A percentile compares a stretch with the other conserved stretches of the same genome.
phyloP scores from a whole-genome alignment of 257 asterid genomes.

The Oldenlandia corymbosa region DNA sequence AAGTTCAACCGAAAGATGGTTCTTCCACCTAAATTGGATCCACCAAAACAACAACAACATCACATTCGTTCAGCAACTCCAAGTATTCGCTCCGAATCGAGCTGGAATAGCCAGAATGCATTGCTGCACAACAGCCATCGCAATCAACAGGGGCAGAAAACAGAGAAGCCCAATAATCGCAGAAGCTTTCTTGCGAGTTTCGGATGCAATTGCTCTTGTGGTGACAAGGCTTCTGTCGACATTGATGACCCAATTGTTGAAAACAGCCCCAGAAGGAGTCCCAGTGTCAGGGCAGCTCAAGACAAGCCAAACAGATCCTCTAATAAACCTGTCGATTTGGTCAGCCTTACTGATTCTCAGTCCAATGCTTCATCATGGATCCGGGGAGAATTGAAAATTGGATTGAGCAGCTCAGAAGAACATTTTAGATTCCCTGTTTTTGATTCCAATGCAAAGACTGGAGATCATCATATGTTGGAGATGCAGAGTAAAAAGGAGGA shows the following conservation, averaged over 20 bases:
- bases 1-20: slow-evolving; percentile 25
- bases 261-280: slow-evolving; percentile 18
- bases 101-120: slow-evolving; percentile 51
- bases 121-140: slow-evolving; percentile 33
- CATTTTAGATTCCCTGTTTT: slow-evolving; percentile 24
- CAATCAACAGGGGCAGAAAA: slow-evolving; percentile 31
- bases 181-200: slow-evolving; percentile 52
- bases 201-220: slow-evolving; percentile 58
- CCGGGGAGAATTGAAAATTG: slow-evolving; percentile 18
- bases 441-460: slow-evolving; percentile 19
- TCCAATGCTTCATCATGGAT: slow-evolving; percentile 12
- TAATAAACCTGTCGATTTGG: slow-evolving; percentile 5
- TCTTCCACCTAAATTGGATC: slow-evolving; percentile 22
- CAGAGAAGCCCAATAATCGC: slow-evolving; percentile 20
- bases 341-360: slow-evolving; percentile 3
- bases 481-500: slow-evolving; percentile 21
- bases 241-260: slow-evolving; percentile 20
- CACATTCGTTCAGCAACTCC: slow-evolving; percentile 26
- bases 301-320: slow-evolving; percentile 17
- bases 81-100: slow-evolving; percentile 56
- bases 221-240: slow-evolving; percentile 44
- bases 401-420: slow-evolving; percentile 13
- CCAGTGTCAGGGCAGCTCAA: slow-evolving; percentile 7
- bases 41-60: slow-evolving; percentile 26
- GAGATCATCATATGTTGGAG: slow-evolving; percentile 15